These are phyloP conservation scores for Narthecium ossifragum DNA, from an alignment of 106 monocot species.

Conservation along the genomic window DNA sequence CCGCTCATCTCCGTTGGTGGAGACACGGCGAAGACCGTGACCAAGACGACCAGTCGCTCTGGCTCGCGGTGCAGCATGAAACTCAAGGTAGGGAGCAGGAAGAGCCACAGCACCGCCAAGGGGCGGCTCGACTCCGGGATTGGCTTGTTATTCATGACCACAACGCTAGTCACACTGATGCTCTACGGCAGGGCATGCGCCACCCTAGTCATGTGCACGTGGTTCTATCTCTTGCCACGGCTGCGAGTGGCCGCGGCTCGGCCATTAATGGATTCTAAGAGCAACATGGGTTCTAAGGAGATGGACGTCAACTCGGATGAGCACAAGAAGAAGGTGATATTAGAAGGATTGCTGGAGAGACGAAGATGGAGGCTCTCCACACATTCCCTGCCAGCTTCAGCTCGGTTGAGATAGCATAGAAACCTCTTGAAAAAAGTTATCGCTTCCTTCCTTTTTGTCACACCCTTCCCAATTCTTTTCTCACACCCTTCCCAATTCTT, in stretches of 20 bases:
- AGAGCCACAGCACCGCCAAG: not conserved
- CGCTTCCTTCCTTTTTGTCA: not conserved
- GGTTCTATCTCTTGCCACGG: slow-evolving; percentile 15
- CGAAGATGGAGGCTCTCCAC: too few relatives aligned
- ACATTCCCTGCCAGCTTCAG: too few relatives aligned
- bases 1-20: too few relatives aligned
- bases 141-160: slow-evolving; percentile 15
- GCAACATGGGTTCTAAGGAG: not conserved
- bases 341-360: slow-evolving; percentile 14
- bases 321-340: slow-evolving; percentile 21
- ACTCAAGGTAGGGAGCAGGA: too few relatives aligned
- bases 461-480: not conserved
- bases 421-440: not conserved
- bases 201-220: slow-evolving; percentile 16
- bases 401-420: not conserved
- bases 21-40: too few relatives aligned
- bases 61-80: too few relatives aligned
- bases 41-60: too few relatives aligned
- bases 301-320: slow-evolving; percentile 6
- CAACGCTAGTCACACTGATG: slow-evolving; percentile 18
- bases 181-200: slow-evolving; percentile 21
- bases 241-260: not conserved
- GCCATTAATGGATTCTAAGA: too few relatives aligned
- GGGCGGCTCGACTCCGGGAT: not conserved
- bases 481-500: not conserved